Evolutionary conservation across 202 grass and related monocot species (phyloP), one percentile per base, ranked within the genome.

Genomic region (Schoenoplectus triqueter): DNA sequence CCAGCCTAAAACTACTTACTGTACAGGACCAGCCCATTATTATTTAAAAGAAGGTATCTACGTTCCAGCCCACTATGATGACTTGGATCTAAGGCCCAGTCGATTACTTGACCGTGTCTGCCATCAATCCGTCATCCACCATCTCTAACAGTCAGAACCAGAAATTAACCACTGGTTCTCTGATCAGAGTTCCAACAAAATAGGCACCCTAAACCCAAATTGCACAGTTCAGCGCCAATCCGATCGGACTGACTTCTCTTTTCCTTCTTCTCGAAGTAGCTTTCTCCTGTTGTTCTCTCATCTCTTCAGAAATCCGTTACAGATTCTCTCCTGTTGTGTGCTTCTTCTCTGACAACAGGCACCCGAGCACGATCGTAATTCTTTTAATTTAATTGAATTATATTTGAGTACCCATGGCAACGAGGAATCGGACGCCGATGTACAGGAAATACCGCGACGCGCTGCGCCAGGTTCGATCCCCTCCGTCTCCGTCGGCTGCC

Each of bases 401-500:
- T 59, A 39, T 45, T 49, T 3, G 41, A 40, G 78, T 67, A 20
- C 14, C 83, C 89, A 99, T 99, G 93, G 97, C 97, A 61, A 96
- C 66, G 89, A 90, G 97, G 80, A 99, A 99, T 69, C 78, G 97
- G 14, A 99, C 93, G 86, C 85, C 90, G 19, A 87, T 94, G 40
- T 99, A 94, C 80, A 86, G 92, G 75, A 99, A 96, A 86, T 99
- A 99, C 87, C 91, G 97, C 41, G 97, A 99, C 57, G 97, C 93
- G 66, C 92, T 99, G 78, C 97, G 97, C 22, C 90, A 94, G 60
- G 96, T 92, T 47, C 93, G 96, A 59, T 83, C 85, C 73, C 87
- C 92, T 2, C 56, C 89, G 1, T 88, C 89, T 21, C 67, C 91
- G 3, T 81, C 22, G 52, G 76, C 21, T 80, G 81, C 87, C 31